These are phyloP conservation scores for Rhodosporidiobolus odoratus DNA, from an alignment of 768 basidiomycete species.

Conservation along the genomic window DNA sequence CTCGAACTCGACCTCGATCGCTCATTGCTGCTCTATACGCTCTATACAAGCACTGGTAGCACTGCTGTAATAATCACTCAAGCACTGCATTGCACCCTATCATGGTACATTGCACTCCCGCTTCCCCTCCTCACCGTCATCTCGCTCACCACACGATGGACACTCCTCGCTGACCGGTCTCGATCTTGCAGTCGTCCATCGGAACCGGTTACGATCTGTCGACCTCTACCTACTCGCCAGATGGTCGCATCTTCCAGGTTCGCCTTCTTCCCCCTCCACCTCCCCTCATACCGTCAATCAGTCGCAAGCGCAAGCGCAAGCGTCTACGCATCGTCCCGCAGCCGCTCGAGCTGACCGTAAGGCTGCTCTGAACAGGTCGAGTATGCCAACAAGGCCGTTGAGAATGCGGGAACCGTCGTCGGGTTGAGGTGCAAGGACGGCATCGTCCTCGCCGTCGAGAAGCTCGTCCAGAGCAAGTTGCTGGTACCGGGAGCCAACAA, in stretches of 20 bases:
- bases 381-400: conserved; percentile 97
- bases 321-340: too few relatives aligned
- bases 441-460: conserved; percentile 93
- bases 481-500: conserved; percentile 87
- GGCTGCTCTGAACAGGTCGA: conserved; percentile 61
- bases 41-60: too few relatives aligned
- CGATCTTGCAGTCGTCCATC: conserved; percentile 72
- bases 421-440: conserved; percentile 92
- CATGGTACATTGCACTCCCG: too few relatives aligned
- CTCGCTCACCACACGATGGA: too few relatives aligned
- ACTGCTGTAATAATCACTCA: too few relatives aligned
- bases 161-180: background rate
- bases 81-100: too few relatives aligned
- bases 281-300: background rate
- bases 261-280: conserved; percentile 32
- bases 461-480: conserved; percentile 90
- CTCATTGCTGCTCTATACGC: background rate
- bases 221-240: conserved; percentile 73
- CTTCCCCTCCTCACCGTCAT: background rate
- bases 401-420: conserved; percentile 99
- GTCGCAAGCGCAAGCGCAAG: background rate
- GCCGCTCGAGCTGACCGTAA: too few relatives aligned
- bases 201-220: conserved; percentile 98
- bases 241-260: conserved; percentile 97
- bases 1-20: background rate